Base-by-base conservation (phyloP, 352 stramenopile genomes). In the Elongisporangium senticosum region DNA sequence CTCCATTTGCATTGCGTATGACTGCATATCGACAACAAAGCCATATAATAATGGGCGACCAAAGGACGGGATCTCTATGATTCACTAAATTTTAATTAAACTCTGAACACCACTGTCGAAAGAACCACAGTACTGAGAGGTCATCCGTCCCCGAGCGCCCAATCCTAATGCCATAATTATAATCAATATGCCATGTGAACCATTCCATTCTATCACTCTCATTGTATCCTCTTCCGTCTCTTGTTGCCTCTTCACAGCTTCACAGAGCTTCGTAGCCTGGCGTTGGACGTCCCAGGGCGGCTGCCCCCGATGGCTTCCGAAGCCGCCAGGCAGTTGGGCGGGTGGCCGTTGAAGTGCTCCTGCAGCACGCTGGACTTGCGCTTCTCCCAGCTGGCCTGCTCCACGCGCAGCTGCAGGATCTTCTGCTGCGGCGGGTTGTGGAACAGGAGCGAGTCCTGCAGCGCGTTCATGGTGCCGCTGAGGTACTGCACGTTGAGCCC, bases 361-460 rank as follows among this genome's bases (percentile, higher is more conserved):
- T 74, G 48, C 8, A 90, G 62, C 19, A 90, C 75, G n/a, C 56
- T 55, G 10, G 62, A 62, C 56, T 87, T 89, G 47, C 85, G 61
- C 13, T 72, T 70, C 4, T 75, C 72, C 81, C 81, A 90, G 15
- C 52, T 22, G 11, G 63, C 66, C 6, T 76, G 64, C 59, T 90
- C 81, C 5, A 64, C 69, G 19, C 75, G 74, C 7, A 90, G 50
- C 55, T 90, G 81, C 19, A 80, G 55, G 55, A 90, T 77, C 61
- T 90, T 90, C 39, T 88, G 81, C 56, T 87, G 75, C 24, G 81
- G 77, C 11, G 81, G 81, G 62, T 90, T 90, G 72, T 90, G 81
- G 67, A 88, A 90, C 19, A 89, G 68, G 40, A 90, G 66, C 53
- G 81, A 90, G 40, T 82, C 77, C 62, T 90, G 81, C 47, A 90